Evolutionary conservation across 169 alveolate genomes (phyloP), one percentile per base, ranked within the genome.

Genomic region (Cryptosporidium felis): DNA sequence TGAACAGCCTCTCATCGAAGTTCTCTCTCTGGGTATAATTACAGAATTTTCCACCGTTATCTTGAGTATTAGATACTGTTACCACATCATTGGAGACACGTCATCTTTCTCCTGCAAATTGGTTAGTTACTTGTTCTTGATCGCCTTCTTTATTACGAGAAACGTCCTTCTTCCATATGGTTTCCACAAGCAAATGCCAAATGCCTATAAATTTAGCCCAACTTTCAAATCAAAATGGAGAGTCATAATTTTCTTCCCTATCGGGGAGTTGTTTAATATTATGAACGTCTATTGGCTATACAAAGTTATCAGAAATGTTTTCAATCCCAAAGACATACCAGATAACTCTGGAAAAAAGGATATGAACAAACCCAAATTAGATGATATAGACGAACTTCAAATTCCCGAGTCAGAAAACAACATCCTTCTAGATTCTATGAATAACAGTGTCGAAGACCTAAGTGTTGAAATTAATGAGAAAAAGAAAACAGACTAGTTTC

Each of bases 1-100:
- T 38, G 85, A 74, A 5, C 85, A 74, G n/a, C 67, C 74, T 8
- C 30, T 74, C 18, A 74, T 74, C 28, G 40, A 56, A 38, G 12
- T 74, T 41, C 67, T 74, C 38, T 49, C 85, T 51, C 46, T 49
- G 51, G 85, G 85, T 30, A 74, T 74, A 14, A 32, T 74, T 30
- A 74, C 85, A 53, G 85, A 74, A 38, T 56, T 47, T 12, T 74
- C 85, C 18, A 74, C 85, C 14, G 61, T 74, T 16, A 36, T 74
- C 2, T 36, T 74, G 41, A 74, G 67, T 36, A 74, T 74, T n/a
- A 74, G 67, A 53, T 74, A 74, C 26, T 74, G 85, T 16, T 74
- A 74, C 40, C 67, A 74, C 41, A 74, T 53, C 42, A 42, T 42
- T 74, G 85, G 85, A 3, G 85, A 74, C 14, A 51, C 65, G 3